Evolutionary conservation across 2,329 filamentous ascomycete species (phyloP), one percentile per base, ranked within the genome.

Genomic region (Fragosphaeria purpurea): DNA sequence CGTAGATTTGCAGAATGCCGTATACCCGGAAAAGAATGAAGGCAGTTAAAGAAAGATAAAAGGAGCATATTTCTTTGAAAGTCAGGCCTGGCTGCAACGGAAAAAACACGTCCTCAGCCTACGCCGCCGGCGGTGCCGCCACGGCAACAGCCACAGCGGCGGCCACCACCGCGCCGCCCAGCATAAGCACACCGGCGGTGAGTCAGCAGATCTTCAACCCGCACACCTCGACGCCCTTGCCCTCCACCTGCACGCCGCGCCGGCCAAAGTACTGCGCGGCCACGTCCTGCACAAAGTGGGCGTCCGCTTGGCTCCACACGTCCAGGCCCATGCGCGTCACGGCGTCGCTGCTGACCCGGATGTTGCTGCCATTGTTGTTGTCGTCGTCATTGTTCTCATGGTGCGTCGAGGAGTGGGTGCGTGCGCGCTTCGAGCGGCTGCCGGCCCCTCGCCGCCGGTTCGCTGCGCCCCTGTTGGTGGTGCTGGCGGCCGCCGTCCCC

Each of bases 241-340:
- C 79, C 62, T 86, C 78, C 22, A 88, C 77, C 56, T 74, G 73
- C 10, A 54, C 55, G 8, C 80, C 81, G 44, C 72, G 65, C 12
- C 82, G 70, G 34, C 72, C 79, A 66, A 88, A 89, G 67, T 87
- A 91, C 56, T 77, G 67, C 55, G 65, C 72, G 43, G 79, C 69
- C 47, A 86, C 69, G 50, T 82, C 80, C 55, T 70, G 70, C 12
- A 88, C 75, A 60, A 90, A 91, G 3, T 70, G 70, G n/a, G 77
- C 78, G 62, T 91, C 87, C 12, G 71, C 71, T 35, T 75, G 71
- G 61, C 84, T 89, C 86, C 86, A 93, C 1, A 82, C 73, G 59
- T 93, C 87, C 22, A 93, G 73, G 0, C 87, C 87, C 80, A 91
- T 85, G 44, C 74, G 71, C 52, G 79, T 75, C 46, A 91, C 63